phyloP scores from a whole-genome alignment of 371 early-diverging fungal species.

The Nematocida parisii region DNA sequence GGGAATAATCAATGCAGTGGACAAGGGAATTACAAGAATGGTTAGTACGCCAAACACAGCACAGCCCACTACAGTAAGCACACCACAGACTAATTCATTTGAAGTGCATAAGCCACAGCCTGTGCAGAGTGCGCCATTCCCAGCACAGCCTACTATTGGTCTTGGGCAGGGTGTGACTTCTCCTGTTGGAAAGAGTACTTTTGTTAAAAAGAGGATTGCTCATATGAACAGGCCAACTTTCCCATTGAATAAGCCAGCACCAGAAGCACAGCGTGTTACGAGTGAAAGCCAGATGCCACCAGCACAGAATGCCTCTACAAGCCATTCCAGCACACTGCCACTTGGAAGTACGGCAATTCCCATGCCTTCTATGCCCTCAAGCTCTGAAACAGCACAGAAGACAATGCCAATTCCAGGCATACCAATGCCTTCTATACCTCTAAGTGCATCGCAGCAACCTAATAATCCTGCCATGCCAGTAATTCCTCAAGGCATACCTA shows the following conservation, averaged over 20 bases:
- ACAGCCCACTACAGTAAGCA: not conserved
- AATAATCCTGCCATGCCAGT: not conserved
- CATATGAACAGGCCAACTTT: not conserved
- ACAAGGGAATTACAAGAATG: slow-evolving; percentile 45
- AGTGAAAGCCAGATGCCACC: too few species aligned
- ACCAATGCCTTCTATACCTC: not conserved
- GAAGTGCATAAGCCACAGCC: not conserved
- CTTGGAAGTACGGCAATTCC: not conserved
- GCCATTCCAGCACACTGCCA: too few species aligned
- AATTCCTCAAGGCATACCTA: not conserved
- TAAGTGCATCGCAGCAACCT: not conserved
- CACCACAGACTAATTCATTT: not conserved
- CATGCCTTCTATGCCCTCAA: not conserved
- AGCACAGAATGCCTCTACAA: too few species aligned
- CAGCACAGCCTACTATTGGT: not conserved
- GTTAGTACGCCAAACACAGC: slow-evolving; percentile 1
- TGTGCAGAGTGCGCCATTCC: not conserved
- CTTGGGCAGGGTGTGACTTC: not conserved
- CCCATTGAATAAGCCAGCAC: not conserved
- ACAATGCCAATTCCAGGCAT: not conserved
- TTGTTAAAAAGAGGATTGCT: not conserved
- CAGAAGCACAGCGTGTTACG: too few species aligned
- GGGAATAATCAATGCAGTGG: slow-evolving; percentile 45
- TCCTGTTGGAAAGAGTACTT: not conserved
- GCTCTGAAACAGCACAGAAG: not conserved